Evolutionary conservation across 148 eudicot genomes (phyloP), one percentile per base, ranked within the genome.

Genomic region (Cornus kousa): DNA sequence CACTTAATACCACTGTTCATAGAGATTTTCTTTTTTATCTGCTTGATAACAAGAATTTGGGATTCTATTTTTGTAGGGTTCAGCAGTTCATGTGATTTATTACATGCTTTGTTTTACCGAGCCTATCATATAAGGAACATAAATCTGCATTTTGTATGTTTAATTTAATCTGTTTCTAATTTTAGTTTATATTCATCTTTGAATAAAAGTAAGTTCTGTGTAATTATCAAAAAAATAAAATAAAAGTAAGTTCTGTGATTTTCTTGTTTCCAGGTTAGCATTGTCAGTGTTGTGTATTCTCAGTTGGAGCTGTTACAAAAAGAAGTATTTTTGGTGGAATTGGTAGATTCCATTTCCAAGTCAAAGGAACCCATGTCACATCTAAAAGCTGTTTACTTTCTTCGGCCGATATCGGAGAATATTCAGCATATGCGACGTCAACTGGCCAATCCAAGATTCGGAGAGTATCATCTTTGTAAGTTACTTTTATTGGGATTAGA

Each of bases 401-500:
- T 95, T 71, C 89, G 95, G 72, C 97, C 99, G 22, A 93, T 91
- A 46, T 79, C 97, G 2, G 94, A 87, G 78, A 95, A 95, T 85
- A 89, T 95, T 81, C 91, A 91, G 77, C 92, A 82, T 35, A 78
- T 95, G 97, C 85, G 94, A 71, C 93, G 90, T 37, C 99, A 95
- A 85, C 93, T 95, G 32, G 90, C 93, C 53, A 88, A 67, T 55
- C 99, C 99, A 73, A 92, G 99, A 82, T 95, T 95, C 79, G 97
- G 99, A 76, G 99, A 95, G 84, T 90, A 88, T 76, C 97, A 95
- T 82, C 93, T 95, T 55, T 95, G 99, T 95, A 84, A 90, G 99
- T 87, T 74, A 66, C 10, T 65, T 37, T 53, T 32, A 35, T 12
- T 60, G 57, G 24, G 39, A 68, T 67, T 17, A 24, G 10, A 33